Evolutionary conservation across 2,329 filamentous ascomycete genomes (phyloP), one percentile per base, ranked within the genome.

Genomic region (Davidsoniella australis): DNA sequence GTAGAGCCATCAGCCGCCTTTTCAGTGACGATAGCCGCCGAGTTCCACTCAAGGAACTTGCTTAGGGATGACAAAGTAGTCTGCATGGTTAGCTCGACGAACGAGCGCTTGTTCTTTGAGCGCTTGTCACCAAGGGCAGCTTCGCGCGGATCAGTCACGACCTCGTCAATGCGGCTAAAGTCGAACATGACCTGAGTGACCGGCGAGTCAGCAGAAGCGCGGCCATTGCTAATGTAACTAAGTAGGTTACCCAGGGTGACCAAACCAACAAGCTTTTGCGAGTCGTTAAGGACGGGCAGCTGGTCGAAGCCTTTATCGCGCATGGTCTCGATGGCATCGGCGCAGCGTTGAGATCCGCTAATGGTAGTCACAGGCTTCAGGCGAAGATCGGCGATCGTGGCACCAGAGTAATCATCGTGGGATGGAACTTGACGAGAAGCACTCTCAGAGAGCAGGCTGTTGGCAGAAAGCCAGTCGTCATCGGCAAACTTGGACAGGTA

Each of bases 401-500:
- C 85, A 50, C 78, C 78, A 41, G 73, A 71, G 62, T 93, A 91
- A 9, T 82, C 75, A 61, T 94, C 46, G 23, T 41, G 45, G 17
- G 14, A 41, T 14, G 17, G 14, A 12, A 33, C 20, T 9, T 47
- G 83, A 48, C 69, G 65, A 7, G 67, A 56, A 59, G 64, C 61
- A 54, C 59, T 14, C 58, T 59, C 52, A 62, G 59, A 67, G 23
- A 96, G 75, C 20, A 98, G 84, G 62, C 89, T 82, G 67, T 98
- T 98, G 55, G 91, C 91, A 10, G 87, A 88, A 50, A 98, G 80
- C 93, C 91, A 98, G 69, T 96, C 91, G 62, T 98, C 93, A 62
- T 98, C 91, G 56, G 87, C 87, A 62, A 98, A 98, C 75, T 98
- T 98, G 68, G 83, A 89, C 23, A 98, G 78, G 64, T 98, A 98